phyloP scores from a whole-genome alignment of 306 rosid species.

The Lablab purpureus region DNA sequence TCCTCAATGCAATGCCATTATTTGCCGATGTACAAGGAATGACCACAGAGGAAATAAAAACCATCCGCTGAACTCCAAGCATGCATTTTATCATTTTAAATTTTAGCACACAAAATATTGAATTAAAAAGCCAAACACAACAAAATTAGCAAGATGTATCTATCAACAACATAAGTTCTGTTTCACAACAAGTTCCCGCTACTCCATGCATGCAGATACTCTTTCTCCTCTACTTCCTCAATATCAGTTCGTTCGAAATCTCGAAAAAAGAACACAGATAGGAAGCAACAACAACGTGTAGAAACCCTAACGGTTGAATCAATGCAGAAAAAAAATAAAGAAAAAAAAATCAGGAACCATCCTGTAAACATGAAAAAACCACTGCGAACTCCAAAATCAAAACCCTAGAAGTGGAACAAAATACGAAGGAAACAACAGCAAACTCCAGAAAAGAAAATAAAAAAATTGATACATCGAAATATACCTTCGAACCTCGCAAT shows the following conservation, averaged over 20 bases:
- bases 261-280: background rate
- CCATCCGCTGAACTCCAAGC: slow-evolving; percentile 23
- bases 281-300: slow-evolving; percentile 30
- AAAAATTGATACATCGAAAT: background rate
- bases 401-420: slow-evolving; percentile 59
- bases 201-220: slow-evolving; percentile 31
- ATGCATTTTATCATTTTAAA: background rate
- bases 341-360: slow-evolving; percentile 35
- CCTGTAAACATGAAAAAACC: slow-evolving; percentile 6
- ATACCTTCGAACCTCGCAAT: slow-evolving; percentile 49
- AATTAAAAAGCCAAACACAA: slow-evolving; percentile 14
- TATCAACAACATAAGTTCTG: slow-evolving; percentile 31
- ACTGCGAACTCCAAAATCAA: slow-evolving; percentile 42
- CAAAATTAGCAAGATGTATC: background rate
- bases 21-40: slow-evolving; percentile 12
- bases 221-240: slow-evolving; percentile 30
- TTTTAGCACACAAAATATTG: slow-evolving; percentile 3
- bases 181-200: background rate
- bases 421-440: slow-evolving; percentile 11
- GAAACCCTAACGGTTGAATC: slow-evolving; percentile 49
- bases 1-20: slow-evolving; percentile 33
- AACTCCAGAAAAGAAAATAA: slow-evolving; percentile 10
- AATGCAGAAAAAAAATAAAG: slow-evolving; percentile 31
- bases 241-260: slow-evolving; percentile 32
- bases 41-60: background rate